Base-by-base conservation (phyloP, 2,329 filamentous ascomycete genomes). In the Colletotrichum spinosum region DNA sequence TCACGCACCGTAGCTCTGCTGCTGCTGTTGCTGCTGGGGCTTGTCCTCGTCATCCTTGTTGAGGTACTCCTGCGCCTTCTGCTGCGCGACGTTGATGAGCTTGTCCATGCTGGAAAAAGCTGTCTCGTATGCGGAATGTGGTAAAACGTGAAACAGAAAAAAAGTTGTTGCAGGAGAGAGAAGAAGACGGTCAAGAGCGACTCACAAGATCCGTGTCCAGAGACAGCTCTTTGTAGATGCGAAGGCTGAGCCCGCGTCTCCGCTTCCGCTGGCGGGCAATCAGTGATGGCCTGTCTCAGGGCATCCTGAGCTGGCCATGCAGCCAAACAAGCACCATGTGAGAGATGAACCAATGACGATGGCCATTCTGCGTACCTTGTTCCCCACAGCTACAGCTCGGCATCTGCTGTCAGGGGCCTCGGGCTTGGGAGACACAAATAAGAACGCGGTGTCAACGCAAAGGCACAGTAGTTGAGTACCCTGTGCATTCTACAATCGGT, bases 51-150 rank as follows among this genome's bases (percentile, higher is more conserved):
- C 69, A 45, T 73, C 70, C 53, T 74, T 66, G 60, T 44, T 48
- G 8, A 80, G 75, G 33, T 75, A 78, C 44, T 79, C 75, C 70
- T 78, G 79, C 59, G 77, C 79, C 17, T 72, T 73, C 17, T 50
- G 48, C 8, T 42, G 45, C 25, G 59, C 60, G 50, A 34, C 42
- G 70, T 68, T 77, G 68, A 80, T 65, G 65, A 81, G 63, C 60
- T 75, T 77, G 46, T 81, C 77, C 79, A 81, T 81, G 54, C 17
- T 66, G 44, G 35, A 15, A 34, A 15, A 52, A 15, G 8, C 38
- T 12, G 17, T 41, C 7, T 38, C 37, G 17, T 39, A n/a, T 7
- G 41, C 17, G 12, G 37, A 44, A 39, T 33, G 39, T 48, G 25
- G 33, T 13, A 25, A 11, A 25, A 15, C 4, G 38, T 49, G 55